Conservation (phyloP, 2,329 filamentous ascomycete species). For the Ophiostoma sp. region DNA sequence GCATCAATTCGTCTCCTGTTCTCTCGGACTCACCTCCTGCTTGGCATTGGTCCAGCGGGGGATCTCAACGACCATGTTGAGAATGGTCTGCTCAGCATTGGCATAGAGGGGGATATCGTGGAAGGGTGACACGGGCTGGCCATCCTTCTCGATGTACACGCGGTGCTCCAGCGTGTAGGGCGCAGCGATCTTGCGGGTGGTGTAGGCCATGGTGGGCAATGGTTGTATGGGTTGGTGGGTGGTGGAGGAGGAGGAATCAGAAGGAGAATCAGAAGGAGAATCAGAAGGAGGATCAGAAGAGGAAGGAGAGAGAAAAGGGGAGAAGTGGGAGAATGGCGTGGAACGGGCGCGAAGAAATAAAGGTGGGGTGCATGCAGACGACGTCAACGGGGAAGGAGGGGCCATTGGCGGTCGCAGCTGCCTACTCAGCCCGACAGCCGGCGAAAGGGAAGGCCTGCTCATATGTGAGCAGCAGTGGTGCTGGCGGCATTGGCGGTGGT, state of each 20-base stretch:
- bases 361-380: constrained; percentile 21
- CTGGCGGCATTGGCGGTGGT: neutral
- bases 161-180: constrained; percentile 95
- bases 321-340: constrained; percentile 16
- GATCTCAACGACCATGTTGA: constrained; percentile 99
- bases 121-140: constrained; percentile 87
- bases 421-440: constrained; percentile 6
- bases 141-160: constrained; percentile 97
- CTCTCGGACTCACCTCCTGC: constrained; percentile 74
- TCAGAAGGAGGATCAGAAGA: constrained; percentile 6
- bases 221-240: constrained; percentile 22
- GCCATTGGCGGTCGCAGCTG: constrained; percentile 2
- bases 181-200: constrained; percentile 78
- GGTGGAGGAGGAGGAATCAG: constrained; percentile 21
- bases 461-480: neutral
- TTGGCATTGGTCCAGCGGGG: constrained; percentile 99
- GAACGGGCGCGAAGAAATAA: constrained; percentile 19
- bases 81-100: constrained; percentile 88
- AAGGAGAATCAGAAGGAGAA: constrained; percentile 4
- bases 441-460: neutral
- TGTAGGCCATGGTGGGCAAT: constrained; percentile 56
- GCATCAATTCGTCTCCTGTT: neutral
- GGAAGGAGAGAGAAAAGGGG: neutral
- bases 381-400: constrained; percentile 16
- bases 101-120: constrained; percentile 98